Evolutionary conservation across 164 flowering plant genomes (phyloP).

Genomic region (Cinnamomum chago): DNA sequence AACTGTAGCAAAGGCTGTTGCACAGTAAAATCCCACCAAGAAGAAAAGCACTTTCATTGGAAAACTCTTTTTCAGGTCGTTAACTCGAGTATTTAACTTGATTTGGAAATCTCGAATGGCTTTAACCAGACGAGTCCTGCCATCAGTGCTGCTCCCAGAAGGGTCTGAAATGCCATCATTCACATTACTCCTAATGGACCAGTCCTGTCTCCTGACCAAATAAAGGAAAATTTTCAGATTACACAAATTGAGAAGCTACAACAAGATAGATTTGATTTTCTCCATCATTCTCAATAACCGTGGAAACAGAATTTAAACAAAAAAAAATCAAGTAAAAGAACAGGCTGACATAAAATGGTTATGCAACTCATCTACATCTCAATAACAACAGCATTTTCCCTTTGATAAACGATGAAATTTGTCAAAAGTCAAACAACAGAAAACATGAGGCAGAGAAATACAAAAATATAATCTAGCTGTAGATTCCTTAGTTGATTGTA

Average conservation of each 20-base stretch:
- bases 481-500: too few species aligned
- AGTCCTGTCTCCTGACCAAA: constrained; percentile 43
- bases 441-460: background rate
- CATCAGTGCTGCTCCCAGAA: constrained; percentile 32
- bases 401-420: background rate
- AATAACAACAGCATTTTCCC: background rate
- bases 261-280: background rate
- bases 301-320: background rate
- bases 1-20: constrained; percentile 93
- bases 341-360: background rate
- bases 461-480: too few species aligned
- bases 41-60: constrained; percentile 77
- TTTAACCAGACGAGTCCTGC: constrained; percentile 56
- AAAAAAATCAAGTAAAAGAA: background rate
- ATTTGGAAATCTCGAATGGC: constrained; percentile 44
- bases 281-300: background rate
- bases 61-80: constrained; percentile 53
- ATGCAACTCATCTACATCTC: background rate
- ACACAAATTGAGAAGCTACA: background rate
- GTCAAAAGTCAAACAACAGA: background rate
- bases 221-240: constrained; percentile 6
- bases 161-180: constrained; percentile 44
- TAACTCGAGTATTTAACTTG: constrained; percentile 46
- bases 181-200: constrained; percentile 53
- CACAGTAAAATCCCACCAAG: constrained; percentile 89